Conservation (phyloP, 2,329 filamentous ascomycete genomes). For the Xylariaceae sp. region DNA sequence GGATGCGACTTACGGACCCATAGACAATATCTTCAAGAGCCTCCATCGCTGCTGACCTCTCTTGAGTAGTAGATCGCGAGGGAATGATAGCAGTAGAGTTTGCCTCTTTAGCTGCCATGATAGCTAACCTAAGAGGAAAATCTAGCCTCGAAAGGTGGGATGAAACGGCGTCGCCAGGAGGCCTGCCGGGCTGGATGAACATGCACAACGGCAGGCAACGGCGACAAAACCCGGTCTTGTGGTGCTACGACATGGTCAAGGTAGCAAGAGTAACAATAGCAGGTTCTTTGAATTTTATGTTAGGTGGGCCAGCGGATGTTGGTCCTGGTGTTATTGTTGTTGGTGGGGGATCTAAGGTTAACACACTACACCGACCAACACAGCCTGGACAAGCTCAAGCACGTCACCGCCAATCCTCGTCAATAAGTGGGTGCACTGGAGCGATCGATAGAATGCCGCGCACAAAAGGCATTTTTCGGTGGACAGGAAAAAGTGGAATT, state of each 20-base stretch:
- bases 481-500: constrained; percentile 26
- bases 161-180: constrained; percentile 21
- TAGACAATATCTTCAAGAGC: constrained; percentile 86
- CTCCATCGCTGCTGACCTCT: constrained; percentile 57
- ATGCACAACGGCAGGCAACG: constrained; percentile 32
- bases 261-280: constrained; percentile 12
- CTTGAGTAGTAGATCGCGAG: constrained; percentile 18
- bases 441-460: background rate
- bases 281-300: constrained; percentile 21
- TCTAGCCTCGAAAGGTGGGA: background rate
- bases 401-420: constrained; percentile 29
- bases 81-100: constrained; percentile 31
- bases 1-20: constrained; percentile 71
- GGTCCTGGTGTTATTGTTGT: constrained; percentile 7
- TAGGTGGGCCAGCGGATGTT: constrained; percentile 19
- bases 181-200: constrained; percentile 29
- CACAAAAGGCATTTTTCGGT: constrained; percentile 27
- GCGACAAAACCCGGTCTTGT: constrained; percentile 32
- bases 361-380: constrained; percentile 10
- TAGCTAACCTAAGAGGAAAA: constrained; percentile 15
- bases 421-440: constrained; percentile 33
- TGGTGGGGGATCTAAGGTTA: constrained; percentile 25
- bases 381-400: constrained; percentile 1
- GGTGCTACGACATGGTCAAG: constrained; percentile 30
- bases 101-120: constrained; percentile 38